Evolutionary conservation across 306 rosid genomes (phyloP).

Genomic region (Prunus mume): DNA sequence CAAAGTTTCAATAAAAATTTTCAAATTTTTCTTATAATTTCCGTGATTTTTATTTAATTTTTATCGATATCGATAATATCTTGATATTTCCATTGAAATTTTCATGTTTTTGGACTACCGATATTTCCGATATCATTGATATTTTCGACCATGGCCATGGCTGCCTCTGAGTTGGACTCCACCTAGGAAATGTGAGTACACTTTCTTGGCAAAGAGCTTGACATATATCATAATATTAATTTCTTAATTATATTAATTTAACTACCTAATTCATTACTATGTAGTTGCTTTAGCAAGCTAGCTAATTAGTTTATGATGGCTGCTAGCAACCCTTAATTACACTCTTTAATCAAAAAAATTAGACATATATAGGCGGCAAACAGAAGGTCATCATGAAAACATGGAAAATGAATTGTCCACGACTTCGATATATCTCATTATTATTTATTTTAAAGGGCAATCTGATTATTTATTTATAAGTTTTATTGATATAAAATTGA

Average conservation of each 20-base stretch:
- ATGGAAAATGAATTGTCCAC: background rate
- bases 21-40: no score
- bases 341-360: background rate
- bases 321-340: background rate
- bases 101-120: no score
- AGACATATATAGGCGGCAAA: background rate
- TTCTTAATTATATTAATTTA: background rate
- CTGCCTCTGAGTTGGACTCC: constrained; percentile 37
- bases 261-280: background rate
- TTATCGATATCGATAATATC: no score
- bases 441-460: background rate
- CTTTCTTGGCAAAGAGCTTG: constrained; percentile 26
- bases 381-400: background rate
- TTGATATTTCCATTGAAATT: no score
- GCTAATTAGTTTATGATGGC: background rate
- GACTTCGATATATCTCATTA: background rate
- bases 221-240: constrained; percentile 4
- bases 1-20: no score
- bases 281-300: background rate
- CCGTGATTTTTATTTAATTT: no score
- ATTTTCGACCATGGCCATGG: constrained; percentile 12
- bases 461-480: background rate
- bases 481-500: background rate
- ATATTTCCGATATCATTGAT: no score
- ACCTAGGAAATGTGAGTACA: constrained; percentile 15